Conservation (phyloP, 179 eudicot species). For the Drosera spatulata region DNA sequence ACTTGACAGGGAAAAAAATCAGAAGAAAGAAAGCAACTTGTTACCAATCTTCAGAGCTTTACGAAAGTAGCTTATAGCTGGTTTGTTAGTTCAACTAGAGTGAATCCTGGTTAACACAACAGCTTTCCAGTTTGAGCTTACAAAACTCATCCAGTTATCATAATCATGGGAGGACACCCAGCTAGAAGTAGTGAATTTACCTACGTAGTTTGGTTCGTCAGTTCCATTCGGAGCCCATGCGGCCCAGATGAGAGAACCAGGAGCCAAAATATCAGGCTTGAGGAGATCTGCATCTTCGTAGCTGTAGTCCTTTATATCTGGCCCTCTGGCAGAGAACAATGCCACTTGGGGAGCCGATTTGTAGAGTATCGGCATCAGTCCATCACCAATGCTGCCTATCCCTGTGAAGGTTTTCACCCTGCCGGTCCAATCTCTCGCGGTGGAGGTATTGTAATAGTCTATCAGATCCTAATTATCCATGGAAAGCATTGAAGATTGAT, state of each 20-base stretch:
- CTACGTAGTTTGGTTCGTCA: constrained; percentile 67
- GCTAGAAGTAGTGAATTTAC: constrained; percentile 18
- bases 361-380: constrained; percentile 63
- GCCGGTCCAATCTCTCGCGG: constrained; percentile 87
- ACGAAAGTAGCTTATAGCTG: too few relatives aligned
- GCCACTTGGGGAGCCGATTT: constrained; percentile 93
- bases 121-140: too few relatives aligned
- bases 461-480: constrained; percentile 50
- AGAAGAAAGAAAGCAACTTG: too few relatives aligned
- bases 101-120: too few relatives aligned
- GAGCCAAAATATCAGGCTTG: constrained; percentile 91
- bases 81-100: too few relatives aligned
- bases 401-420: constrained; percentile 73
- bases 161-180: too few relatives aligned
- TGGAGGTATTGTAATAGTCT: constrained; percentile 68
- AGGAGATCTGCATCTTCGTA: constrained; percentile 84
- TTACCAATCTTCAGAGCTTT: too few relatives aligned
- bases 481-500: not conserved
- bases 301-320: constrained; percentile 78
- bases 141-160: too few relatives aligned
- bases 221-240: constrained; percentile 93
- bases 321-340: constrained; percentile 80
- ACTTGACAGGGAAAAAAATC: too few relatives aligned
- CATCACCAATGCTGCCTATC: constrained; percentile 68
- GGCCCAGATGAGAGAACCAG: constrained; percentile 89